A percentile compares a stretch with the other conserved stretches of the same genome.
phyloP scores from a whole-genome alignment of 2,329 filamentous ascomycete genomes.

The Ophiostoma piceae region DNA sequence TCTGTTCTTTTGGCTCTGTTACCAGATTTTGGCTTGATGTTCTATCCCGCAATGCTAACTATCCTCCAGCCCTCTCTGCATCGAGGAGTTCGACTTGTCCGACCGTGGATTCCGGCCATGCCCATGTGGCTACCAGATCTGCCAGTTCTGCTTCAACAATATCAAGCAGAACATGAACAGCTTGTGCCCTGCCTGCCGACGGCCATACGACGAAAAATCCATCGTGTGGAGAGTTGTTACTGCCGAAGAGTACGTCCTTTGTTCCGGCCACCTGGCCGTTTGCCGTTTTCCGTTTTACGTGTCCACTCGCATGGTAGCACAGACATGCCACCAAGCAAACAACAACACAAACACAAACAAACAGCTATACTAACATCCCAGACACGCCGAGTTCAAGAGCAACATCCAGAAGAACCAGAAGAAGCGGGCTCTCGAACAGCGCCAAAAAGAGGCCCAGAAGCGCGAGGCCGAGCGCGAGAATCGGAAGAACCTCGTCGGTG shows the following conservation, averaged over 20 bases:
- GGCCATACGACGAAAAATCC: slow-evolving; percentile 92
- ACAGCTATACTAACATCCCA: slow-evolving; percentile 33
- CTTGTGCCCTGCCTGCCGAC: slow-evolving; percentile 91
- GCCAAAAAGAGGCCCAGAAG: slow-evolving; percentile 93
- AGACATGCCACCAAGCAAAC: background rate
- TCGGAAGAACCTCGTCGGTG: slow-evolving; percentile 90
- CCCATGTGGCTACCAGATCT: slow-evolving; percentile 98
- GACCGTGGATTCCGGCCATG: slow-evolving; percentile 96
- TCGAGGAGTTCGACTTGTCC: slow-evolving; percentile 97
- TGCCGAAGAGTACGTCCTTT: slow-evolving; percentile 73
- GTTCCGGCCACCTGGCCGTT: no score
- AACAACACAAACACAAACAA: background rate
- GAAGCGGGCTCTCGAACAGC: slow-evolving; percentile 73
- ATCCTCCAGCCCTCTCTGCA: slow-evolving; percentile 75
- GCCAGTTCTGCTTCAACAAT: slow-evolving; percentile 99
- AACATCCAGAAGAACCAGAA: slow-evolving; percentile 88
- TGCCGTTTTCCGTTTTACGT: background rate
- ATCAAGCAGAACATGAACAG: slow-evolving; percentile 98
- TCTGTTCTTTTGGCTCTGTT: slow-evolving; percentile 6
- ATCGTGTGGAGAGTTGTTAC: slow-evolving; percentile 97
- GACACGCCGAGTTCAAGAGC: slow-evolving; percentile 67
- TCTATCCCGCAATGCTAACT: slow-evolving; percentile 27
- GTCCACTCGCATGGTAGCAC: background rate
- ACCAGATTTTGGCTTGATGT: background rate
- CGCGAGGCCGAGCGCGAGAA: slow-evolving; percentile 93